phyloP scores from a whole-genome alignment of 192 early-diverging fungal species.

The Coemansia sp. region DNA sequence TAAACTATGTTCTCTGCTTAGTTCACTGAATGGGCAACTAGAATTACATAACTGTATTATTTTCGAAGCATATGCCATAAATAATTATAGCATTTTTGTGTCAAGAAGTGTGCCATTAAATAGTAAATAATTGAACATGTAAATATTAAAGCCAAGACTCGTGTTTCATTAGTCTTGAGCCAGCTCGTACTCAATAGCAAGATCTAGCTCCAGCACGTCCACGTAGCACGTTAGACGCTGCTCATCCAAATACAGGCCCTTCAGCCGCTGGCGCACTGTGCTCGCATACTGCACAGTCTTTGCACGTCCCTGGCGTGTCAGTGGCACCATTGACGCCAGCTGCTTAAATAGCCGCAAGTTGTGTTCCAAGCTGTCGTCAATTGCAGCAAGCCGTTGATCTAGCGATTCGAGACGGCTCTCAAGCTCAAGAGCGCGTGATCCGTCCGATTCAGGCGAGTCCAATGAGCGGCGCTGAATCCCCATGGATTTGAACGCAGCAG shows the following conservation, averaged over 20 bases:
- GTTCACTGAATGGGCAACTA: no score
- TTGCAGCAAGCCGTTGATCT: conserved; percentile 54
- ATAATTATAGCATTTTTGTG: no score
- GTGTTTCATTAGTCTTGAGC: conserved; percentile 2
- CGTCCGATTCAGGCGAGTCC: neutral
- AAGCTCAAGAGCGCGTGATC: conserved; percentile 35
- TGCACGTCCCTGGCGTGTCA: conserved; percentile 65
- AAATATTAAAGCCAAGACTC: conserved; percentile 1
- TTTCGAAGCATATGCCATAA: no score
- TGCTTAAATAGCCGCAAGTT: conserved; percentile 65
- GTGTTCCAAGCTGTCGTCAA: conserved; percentile 55
- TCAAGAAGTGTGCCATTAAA: neutral
- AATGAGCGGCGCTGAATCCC: conserved; percentile 39
- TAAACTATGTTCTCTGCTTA: no score
- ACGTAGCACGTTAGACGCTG: conserved; percentile 71
- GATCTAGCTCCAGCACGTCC: conserved; percentile 65
- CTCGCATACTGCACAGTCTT: conserved; percentile 57
- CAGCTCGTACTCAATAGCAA: conserved; percentile 56
- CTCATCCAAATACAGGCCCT: conserved; percentile 60
- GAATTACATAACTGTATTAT: no score
- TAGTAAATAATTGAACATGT: conserved; percentile 5
- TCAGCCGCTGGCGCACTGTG: conserved; percentile 52
- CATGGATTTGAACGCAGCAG: conserved; percentile 69
- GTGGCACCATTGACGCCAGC: conserved; percentile 68
- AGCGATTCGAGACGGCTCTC: conserved; percentile 53